Base-by-base conservation (phyloP, 345 rosid genomes). In the Arabidopsis thaliana region DNA sequence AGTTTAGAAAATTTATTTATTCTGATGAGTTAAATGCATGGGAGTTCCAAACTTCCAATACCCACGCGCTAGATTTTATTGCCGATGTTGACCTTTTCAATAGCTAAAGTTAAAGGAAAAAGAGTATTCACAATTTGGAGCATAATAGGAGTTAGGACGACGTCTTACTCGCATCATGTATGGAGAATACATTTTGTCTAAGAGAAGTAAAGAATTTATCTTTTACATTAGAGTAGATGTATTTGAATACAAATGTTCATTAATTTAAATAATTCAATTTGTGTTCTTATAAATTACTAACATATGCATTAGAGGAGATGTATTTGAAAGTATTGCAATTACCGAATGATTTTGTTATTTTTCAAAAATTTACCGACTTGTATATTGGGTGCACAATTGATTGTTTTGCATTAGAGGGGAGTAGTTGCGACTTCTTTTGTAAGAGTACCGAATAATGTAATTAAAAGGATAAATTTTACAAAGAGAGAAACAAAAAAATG, bases 1-100 rank as follows among this genome's bases (percentile, higher is more conserved):
- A 55, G 76, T 74, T 65, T 45, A 46, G 3, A 3, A 9, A 4
- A 49, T 55, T 16, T 65, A 25, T 51, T 44, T 22, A 25, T 65
- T 57, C 13, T 65, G 68, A 50, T 65, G 48, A 66, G 56, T 13
- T 58, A n/a, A 44, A 37, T 78, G 80, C 80, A 62, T 72, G 81
- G 74, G 69, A 73, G 53, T 78, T 65, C 69, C 78, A 78, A 55
- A 65, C 46, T 78, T 65, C 69, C 78, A 78, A 55, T 59, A 58
- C 62, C 65, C 56, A 66, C 61, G 80, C 67, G 80, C 67, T 59
- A 53, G 65, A 73, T 60, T 72, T 59, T 67, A 65, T 59, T 59
- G 78, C 46, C 20, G 73, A 78, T 78, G 77, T 71, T 70, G 80
- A 77, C 76, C 41, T 52, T 60, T 51, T 76, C 64, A n/a, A 42